These are phyloP conservation scores for Canariomyces notabilis DNA, from an alignment of 2,329 filamentous ascomycete species.

Conservation along the genomic window DNA sequence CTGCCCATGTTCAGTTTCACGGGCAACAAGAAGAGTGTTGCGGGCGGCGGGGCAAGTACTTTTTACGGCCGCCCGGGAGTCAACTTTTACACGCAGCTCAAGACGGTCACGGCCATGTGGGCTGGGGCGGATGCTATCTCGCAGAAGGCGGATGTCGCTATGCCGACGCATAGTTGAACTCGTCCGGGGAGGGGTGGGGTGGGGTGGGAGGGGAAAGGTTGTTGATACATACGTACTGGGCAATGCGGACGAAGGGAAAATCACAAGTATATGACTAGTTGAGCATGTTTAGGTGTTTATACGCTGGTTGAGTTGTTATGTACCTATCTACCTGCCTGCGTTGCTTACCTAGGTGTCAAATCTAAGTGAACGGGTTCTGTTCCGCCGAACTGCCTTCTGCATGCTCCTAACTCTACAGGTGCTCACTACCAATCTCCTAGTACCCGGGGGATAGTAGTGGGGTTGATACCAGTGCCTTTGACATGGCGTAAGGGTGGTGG, in stretches of 20 bases:
- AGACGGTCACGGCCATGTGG: constrained; percentile 96
- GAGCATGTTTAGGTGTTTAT: not conserved
- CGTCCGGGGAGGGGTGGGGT: not conserved
- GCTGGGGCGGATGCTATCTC: constrained; percentile 76
- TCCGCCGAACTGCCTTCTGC: no score
- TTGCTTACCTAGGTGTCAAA: no score
- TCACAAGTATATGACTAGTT: no score
- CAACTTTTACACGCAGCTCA: constrained; percentile 93
- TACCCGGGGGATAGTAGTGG: no score
- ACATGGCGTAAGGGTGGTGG: no score
- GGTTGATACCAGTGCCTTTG: no score
- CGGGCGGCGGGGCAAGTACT: constrained; percentile 84
- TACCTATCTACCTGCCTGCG: no score
- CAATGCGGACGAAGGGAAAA: no score
- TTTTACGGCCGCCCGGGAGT: constrained; percentile 94
- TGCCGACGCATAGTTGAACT: constrained; percentile 59
- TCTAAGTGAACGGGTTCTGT: no score
- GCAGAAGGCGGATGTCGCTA: constrained; percentile 79
- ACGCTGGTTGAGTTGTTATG: not conserved
- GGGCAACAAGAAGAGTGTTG: constrained; percentile 82
- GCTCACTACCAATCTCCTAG: no score
- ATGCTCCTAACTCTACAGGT: no score
- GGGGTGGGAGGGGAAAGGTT: not conserved
- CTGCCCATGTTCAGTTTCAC: constrained; percentile 69
- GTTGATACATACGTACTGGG: not conserved